Percentiles rank a stretch among this genome's conserved stretches.
phyloP scores from a whole-genome alignment of 257 asterid genomes.

The Forsythia suspensa region DNA sequence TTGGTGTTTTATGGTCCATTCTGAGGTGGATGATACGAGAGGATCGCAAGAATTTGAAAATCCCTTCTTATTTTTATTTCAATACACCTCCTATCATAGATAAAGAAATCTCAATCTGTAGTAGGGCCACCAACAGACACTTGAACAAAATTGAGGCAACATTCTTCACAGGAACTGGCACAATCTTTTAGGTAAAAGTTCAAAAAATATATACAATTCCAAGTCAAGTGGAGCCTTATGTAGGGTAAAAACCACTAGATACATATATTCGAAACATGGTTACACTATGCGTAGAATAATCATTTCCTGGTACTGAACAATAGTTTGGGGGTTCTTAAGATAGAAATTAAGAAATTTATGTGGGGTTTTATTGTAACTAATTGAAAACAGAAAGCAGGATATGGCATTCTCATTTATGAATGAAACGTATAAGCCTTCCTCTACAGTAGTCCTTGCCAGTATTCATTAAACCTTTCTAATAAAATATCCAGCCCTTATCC shows the following conservation, averaged over 20 bases:
- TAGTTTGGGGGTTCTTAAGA: too few species aligned
- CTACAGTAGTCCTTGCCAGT: too few species aligned
- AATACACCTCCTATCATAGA: neutral
- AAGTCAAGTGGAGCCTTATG: neutral
- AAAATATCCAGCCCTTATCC: too few species aligned
- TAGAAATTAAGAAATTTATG: neutral
- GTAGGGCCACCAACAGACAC: neutral
- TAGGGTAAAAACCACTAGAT: neutral
- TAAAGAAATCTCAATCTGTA: neutral
- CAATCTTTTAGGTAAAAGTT: slow-evolving; percentile 1
- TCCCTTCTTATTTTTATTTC: neutral
- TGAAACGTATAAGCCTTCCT: too few species aligned
- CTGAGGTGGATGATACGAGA: neutral
- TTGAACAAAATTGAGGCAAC: neutral
- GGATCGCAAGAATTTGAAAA: neutral
- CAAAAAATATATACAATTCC: neutral
- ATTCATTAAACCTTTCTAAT: too few species aligned
- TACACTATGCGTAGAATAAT: too few species aligned
- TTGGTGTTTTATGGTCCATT: neutral
- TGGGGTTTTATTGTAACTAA: neutral
- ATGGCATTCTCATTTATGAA: too few species aligned
- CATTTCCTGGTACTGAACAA: neutral
- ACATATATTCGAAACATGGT: neutral
- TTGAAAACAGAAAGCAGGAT: too few species aligned
- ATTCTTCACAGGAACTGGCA: neutral